Conservation (phyloP, 2,329 filamentous ascomycete genomes). For the Neonectria coccinea region DNA sequence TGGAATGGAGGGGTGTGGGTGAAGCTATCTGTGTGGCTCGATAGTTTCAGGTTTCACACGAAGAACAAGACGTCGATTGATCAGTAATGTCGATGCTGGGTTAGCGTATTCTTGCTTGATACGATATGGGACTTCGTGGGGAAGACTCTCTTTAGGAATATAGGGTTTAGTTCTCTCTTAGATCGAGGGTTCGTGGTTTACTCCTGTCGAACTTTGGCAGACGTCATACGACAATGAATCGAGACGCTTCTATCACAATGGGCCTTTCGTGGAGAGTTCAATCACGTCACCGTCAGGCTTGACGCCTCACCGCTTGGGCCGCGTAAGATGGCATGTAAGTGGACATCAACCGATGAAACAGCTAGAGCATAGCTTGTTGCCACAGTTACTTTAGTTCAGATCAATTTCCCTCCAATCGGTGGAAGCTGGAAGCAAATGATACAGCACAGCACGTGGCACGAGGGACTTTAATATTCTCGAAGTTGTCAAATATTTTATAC, state of each 20-base stretch:
- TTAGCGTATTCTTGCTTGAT: neutral
- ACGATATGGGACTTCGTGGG: neutral
- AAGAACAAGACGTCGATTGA: neutral
- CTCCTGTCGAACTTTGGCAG: neutral
- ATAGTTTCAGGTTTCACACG: neutral
- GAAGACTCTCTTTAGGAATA: neutral
- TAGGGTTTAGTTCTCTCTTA: neutral
- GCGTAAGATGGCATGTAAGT: neutral
- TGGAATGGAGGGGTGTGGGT: neutral
- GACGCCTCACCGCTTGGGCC: neutral
- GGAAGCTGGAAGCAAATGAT: neutral
- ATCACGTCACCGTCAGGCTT: neutral
- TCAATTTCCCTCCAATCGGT: neutral
- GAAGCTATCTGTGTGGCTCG: neutral
- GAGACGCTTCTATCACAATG: neutral
- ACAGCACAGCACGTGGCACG: neutral
- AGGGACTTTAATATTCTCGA: neutral
- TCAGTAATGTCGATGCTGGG: neutral
- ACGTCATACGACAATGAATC: neutral
- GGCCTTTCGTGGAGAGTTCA: neutral
- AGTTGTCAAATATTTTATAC: slow-evolving; percentile 41
- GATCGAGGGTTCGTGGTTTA: neutral
- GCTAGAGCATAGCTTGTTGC: neutral
- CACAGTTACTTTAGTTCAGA: neutral
- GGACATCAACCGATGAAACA: neutral